Percentiles rank a stretch among this genome's conserved stretches.
These are phyloP conservation scores for Teunomyces tritomae DNA, from an alignment of 805 yeast genomes.

Conservation along the genomic window DNA sequence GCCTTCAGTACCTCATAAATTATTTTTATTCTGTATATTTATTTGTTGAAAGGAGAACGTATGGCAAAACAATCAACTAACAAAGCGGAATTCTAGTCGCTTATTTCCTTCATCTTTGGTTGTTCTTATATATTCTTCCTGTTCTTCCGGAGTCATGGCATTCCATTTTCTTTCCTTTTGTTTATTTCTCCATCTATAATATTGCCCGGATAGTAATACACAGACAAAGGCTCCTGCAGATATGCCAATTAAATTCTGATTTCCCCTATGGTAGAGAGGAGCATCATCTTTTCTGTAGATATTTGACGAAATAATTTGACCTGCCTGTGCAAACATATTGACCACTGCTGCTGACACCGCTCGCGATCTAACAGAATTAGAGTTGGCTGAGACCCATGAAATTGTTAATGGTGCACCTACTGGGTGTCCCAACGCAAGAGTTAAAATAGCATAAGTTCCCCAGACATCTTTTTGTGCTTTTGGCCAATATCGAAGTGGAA, in stretches of 20 bases:
- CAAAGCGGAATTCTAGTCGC: conserved; percentile 50
- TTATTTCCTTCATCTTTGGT: conserved; percentile 56
- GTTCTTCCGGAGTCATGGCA: conserved; percentile 47
- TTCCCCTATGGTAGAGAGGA: conserved; percentile 62
- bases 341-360: conserved; percentile 65
- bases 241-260: conserved; percentile 38
- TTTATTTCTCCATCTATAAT: conserved; percentile 43
- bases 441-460: conserved; percentile 41
- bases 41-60: no score
- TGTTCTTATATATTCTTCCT: conserved; percentile 41
- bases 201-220: conserved; percentile 29
- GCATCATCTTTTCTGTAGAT: conserved; percentile 56
- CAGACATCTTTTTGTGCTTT: conserved; percentile 38
- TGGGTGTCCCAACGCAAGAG: conserved; percentile 43
- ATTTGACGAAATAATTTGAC: conserved; percentile 51
- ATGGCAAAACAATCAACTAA: background rate
- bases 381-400: conserved; percentile 60
- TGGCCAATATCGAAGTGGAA: conserved; percentile 41
- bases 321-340: conserved; percentile 63
- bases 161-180: conserved; percentile 51
- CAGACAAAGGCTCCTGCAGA: conserved; percentile 30
- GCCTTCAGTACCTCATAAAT: no score
- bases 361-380: conserved; percentile 61
- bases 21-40: no score
- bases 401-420: conserved; percentile 55